Conservation (phyloP, 805 yeast genomes). For the Ogataea thermomethanolica region DNA sequence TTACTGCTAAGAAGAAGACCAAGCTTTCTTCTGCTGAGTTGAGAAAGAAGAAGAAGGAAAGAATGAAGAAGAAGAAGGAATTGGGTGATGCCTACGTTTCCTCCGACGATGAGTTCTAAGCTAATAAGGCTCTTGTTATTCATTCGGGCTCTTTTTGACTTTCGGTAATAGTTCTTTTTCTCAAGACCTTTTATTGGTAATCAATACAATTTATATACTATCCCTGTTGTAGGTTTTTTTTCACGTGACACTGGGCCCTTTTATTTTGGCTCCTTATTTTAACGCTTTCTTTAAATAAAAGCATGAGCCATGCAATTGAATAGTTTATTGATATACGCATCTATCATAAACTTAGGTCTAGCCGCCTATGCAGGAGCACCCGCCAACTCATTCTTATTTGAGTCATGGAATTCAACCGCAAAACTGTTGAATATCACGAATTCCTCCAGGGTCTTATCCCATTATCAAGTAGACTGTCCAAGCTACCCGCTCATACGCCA, state of each 20-base stretch:
- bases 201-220: conserved; percentile 11
- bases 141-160: conserved; percentile 2
- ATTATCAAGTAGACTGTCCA: conserved; percentile 14
- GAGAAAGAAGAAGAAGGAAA: conserved; percentile 99
- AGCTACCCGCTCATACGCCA: conserved; percentile 9
- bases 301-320: conserved; percentile 1
- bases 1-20: conserved; percentile 91
- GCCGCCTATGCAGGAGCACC: neutral
- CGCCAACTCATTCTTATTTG: neutral
- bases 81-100: conserved; percentile 99
- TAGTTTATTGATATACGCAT: neutral
- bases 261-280: conserved; percentile 3
- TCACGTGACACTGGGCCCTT: neutral
- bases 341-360: neutral
- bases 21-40: conserved; percentile 98
- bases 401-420: neutral
- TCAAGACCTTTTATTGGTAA: conserved; percentile 2
- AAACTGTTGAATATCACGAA: neutral
- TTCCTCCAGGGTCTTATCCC: neutral
- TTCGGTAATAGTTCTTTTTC: conserved; percentile 11
- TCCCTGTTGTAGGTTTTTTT: neutral
- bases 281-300: conserved; percentile 2
- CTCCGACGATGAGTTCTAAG: conserved; percentile 85
- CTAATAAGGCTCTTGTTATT: neutral
- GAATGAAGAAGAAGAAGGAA: conserved; percentile 99